Evolutionary conservation across 192 early-diverging fungal genomes (phyloP), one percentile per base, ranked within the genome.

Genomic region (Mortierella claussenii): DNA sequence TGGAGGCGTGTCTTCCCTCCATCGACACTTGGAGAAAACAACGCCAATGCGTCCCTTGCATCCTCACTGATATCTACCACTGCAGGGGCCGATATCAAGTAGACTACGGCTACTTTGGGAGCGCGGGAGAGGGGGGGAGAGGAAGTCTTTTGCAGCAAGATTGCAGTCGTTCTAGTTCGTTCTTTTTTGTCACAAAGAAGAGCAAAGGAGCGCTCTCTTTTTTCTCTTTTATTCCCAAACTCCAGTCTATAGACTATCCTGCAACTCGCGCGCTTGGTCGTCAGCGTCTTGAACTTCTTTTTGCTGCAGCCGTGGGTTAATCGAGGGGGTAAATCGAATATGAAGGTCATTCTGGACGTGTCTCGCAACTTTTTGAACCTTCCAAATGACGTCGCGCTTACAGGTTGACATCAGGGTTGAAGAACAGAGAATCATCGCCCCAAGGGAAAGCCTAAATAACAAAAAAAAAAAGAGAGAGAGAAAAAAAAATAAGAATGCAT

Each of bases 391-490:
- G 13, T 21, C 6, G 21, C 13, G 20, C 67, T 76, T 67, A 76
- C 48, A 76, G 48, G 73, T 76, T 76, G 36, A 76, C 53, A 10
- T 52, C 73, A 42, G 73, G 73, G 65, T 76, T 76, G 65, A 56
- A 62, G 73, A 76, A 76, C 49, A 76, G 45, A 62, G 73, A 67
- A 53, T 76, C 61, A 57, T 76, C 73, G 51, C 73, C 73, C 73
- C 73, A 76, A 40, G 73, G 73, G 73, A 76, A 76, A 47, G 73
- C 73, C 73, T 76, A 76, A 2, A 21, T n/a, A 11, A 37, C 17
- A n/a, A 18, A 56, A 40, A 37, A 32, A 21, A 23, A 40, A 55
- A 32, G 52, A 45, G 4, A n/a, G 3, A 23, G 34, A 40, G 21
- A 42, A 37, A 23, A 46, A 31, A 12, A 15, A 61, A 47, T 37